These are phyloP conservation scores for Euphrasia arctica DNA, from an alignment of 305 asterid genomes.

Conservation along the genomic window DNA sequence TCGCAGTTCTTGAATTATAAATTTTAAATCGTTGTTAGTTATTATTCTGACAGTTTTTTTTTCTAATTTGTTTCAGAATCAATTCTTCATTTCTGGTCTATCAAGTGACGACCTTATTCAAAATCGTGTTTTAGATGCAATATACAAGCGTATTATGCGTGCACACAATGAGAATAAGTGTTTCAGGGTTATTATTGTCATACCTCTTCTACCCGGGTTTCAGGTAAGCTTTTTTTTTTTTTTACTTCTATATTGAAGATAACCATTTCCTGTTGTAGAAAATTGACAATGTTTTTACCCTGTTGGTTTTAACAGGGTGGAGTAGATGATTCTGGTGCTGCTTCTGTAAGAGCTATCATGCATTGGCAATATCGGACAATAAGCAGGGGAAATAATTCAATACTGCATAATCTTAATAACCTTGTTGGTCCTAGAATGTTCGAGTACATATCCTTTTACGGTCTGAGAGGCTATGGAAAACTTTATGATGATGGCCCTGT, in stretches of 20 bases:
- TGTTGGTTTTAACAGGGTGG: conserved; percentile 67
- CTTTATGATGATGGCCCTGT: conserved; percentile 85
- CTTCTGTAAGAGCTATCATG: conserved; percentile 98
- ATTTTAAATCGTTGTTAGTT: conserved; percentile 6
- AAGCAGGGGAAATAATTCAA: conserved; percentile 74
- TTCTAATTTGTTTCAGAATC: conserved; percentile 62
- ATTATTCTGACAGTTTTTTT: conserved; percentile 27
- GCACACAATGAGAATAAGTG: conserved; percentile 84
- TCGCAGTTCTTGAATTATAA: conserved; percentile 12
- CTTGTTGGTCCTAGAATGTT: conserved; percentile 75
- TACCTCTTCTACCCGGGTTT: conserved; percentile 96
- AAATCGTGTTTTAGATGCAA: conserved; percentile 84
- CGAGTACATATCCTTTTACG: conserved; percentile 86
- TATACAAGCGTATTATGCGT: conserved; percentile 74
- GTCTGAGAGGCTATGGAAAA: conserved; percentile 78
- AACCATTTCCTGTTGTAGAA: conserved; percentile 18
- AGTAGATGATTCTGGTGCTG: conserved; percentile 98
- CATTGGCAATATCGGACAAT: conserved; percentile 98
- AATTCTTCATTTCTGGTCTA: conserved; percentile 96
- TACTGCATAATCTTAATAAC: conserved; percentile 69
- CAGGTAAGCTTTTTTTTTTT: conserved; percentile 47
- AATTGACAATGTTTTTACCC: conserved; percentile 13
- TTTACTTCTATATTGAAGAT: not conserved
- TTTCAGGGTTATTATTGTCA: conserved; percentile 89
- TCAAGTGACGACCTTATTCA: conserved; percentile 81